Base-by-base conservation (phyloP, 306 rosid species). In the Trifolium subterraneum region DNA sequence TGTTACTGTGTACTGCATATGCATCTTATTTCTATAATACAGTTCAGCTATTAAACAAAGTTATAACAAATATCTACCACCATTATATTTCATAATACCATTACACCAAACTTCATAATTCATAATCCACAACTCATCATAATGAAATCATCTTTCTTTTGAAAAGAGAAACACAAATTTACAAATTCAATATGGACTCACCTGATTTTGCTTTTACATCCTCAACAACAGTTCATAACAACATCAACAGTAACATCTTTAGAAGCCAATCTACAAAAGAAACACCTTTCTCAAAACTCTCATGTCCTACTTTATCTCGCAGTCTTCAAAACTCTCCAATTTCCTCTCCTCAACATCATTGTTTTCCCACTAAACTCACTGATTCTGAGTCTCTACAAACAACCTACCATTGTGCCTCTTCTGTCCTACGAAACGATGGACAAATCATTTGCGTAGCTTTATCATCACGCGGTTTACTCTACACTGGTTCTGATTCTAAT, bases 341-440 rank as follows among this genome's bases (percentile, higher is more conserved):
- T 72, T 80, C 88, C 33, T 82, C 96, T 52, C 91, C 94, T 56
- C 84, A 54, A 5, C 75, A 5, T 22, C 22, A 70, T 51, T 29
- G 54, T 8, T 61, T 76, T 48, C 55, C 73, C 6, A 23, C 84
- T 7, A 84, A 86, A 39, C 76, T 82, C 55, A 62, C 82, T n/a
- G 80, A 51, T 23, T 64, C 79, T 27, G 87, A 90, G 58, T 77
- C 31, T 55, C 76, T 25, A 41, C 81, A 77, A 70, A 74, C 93
- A n/a, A 68, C 90, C 19, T 88, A 85, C 78, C 93, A 85, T 12
- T 93, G 98, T 72, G 86, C 94, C 74, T 91, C 97, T n/a, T 91
- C 98, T 16, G 90, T 84, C 9, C 92, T 91, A 0, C 81, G 90
- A 73, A 93, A 88, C 71, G 98, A 93, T 75, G 94, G 97, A 3